Base-by-base conservation (phyloP, 306 rosid genomes). In the Sphenostylis stenocarpa region DNA sequence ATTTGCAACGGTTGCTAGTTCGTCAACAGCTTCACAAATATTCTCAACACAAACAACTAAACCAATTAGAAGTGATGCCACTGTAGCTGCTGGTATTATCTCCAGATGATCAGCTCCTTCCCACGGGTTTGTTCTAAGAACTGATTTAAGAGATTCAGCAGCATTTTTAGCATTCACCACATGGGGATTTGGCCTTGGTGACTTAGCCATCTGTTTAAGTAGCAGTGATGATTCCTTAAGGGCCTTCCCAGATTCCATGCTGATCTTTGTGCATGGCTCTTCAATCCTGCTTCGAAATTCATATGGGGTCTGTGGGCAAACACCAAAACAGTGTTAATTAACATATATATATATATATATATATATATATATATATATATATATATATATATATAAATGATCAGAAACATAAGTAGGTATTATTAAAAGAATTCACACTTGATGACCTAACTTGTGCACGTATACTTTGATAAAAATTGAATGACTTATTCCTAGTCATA, bases 171-270 rank as follows among this genome's bases (percentile, higher is more conserved):
- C 82, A 26, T 80, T 77, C 17, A 13, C 10, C 21, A 84, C 61
- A 45, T 83, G 82, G 1, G 14, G 13, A 24, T 62, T 63, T 11
- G 81, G 63, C 17, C 45, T 57, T 68, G 80, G 8, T 73, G 87
- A 49, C 19, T 43, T 56, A 0, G 49, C 70, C 89, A 85, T 76
- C 9, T 67, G 47, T 65, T 70, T 84, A 8, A 85, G 17, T 6
- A 73, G 47, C 43, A 49, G 5, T 51, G 86, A 84, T 70, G 85
- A 45, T 75, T 84, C 88, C 44, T 29, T 86, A 14, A 88, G 51
- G 14, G 86, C 86, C 17, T 81, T 84, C 21, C 82, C 85, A 2
- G 47, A 79, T 58, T 88, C 87, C 15, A 62, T 36, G 82, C 85
- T 73, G 43, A 80, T 70, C 10, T 52, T 24, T 60, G 38, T 71